Evolutionary conservation across 148 eudicot species (phyloP).

Genomic region (Linanthus parryae): DNA sequence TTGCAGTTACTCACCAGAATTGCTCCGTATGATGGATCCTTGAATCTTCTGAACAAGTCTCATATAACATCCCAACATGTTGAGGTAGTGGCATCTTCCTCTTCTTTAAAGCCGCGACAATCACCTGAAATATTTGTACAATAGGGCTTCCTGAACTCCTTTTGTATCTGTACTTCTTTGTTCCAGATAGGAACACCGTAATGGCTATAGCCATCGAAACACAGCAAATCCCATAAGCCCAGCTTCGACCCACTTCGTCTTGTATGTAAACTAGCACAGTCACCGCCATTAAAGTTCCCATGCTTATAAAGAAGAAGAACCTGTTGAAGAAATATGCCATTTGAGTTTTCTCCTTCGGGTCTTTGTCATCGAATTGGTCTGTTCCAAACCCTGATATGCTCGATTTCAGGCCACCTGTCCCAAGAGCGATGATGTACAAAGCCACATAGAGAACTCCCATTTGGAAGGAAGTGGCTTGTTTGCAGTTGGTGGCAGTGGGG

Average conservation of each 20-base stretch:
- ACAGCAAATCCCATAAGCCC: slow-evolving; percentile 79
- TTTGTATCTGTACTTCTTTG: slow-evolving; percentile 62
- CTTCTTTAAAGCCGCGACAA: slow-evolving; percentile 54
- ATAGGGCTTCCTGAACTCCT: slow-evolving; percentile 72
- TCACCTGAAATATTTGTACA: slow-evolving; percentile 61
- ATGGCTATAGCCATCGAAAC: slow-evolving; percentile 60
- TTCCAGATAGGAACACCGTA: slow-evolving; percentile 47
- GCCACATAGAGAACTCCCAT: slow-evolving; percentile 56
- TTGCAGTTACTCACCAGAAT: slow-evolving; percentile 68
- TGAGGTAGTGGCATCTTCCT: slow-evolving; percentile 45
- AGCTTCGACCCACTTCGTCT: slow-evolving; percentile 69
- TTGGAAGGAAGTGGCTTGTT: slow-evolving; percentile 55
- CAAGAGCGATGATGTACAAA: slow-evolving; percentile 51
- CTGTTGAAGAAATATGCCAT: slow-evolving; percentile 89
- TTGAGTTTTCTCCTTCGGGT: slow-evolving; percentile 60
- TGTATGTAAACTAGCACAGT: slow-evolving; percentile 81
- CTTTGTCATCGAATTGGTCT: slow-evolving; percentile 62
- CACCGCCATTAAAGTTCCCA: slow-evolving; percentile 77
- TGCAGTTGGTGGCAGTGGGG: slow-evolving; percentile 21
- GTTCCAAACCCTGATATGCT: slow-evolving; percentile 74
- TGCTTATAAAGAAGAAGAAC: slow-evolving; percentile 84
- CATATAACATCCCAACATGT: slow-evolving; percentile 48
- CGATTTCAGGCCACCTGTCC: slow-evolving; percentile 66
- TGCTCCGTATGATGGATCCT: slow-evolving; percentile 71
- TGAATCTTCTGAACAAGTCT: slow-evolving; percentile 42